Evolutionary conservation across 306 rosid species (phyloP), one percentile per base, ranked within the genome.

Genomic region (Prunus mira): DNA sequence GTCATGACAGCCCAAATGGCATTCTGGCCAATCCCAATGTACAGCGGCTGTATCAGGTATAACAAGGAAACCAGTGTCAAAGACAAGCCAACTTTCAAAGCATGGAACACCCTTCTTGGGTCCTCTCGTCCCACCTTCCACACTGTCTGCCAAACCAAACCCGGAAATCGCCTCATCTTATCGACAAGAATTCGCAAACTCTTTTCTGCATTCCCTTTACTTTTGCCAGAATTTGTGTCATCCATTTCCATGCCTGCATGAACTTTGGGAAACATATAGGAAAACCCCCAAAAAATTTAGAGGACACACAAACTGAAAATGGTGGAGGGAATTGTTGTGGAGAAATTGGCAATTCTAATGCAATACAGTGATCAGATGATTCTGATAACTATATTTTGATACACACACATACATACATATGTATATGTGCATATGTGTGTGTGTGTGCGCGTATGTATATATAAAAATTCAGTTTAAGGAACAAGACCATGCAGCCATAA

Each of bases 1-100:
- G 97, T 95, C 97, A 95, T 95, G 80, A 92, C 90, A 62, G 98
- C 97, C 97, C 97, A 92, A 71, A 92, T 89, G 22, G 97, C 97
- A 82, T 84, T 89, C 58, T 83, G 83, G 0, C 98, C 98, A 78
- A 95, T 68, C 64, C 87, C 83, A 25, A 86, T 13, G 75, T 46
- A 92, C 65, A 90, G 72, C 38, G 98, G 98, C 77, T 90, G 90
- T 84, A 83, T 66, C 46, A 95, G 79, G 83, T 95, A 95, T 19
- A 95, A 41, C 84, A 95, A 68, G 49, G 97, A 92, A 67, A 86
- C 98, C 25, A 92, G 65, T 71, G 97, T 82, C 55, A 95, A 75
- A 61, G 98, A 80, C 75, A 89, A 69, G 46, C 98, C 98, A 25
- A 95, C 97, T 89, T 95, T 95, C 70, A 92, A 72, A 63, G 97